phyloP scores from a whole-genome alignment of 805 yeast genomes.

The Clavispora carvajalis region DNA sequence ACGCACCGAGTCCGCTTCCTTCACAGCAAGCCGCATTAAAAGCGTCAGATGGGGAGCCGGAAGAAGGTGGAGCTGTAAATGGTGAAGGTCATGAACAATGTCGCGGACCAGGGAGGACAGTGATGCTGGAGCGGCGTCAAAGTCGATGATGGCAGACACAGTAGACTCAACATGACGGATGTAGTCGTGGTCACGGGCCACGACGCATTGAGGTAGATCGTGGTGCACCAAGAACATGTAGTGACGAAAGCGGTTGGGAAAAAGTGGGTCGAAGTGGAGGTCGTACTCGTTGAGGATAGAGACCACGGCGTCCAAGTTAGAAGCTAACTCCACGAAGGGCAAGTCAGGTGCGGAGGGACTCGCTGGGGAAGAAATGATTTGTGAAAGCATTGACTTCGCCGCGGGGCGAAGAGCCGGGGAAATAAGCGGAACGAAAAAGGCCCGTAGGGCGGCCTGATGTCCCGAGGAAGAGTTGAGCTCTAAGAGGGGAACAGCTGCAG shows the following conservation, averaged over 20 bases:
- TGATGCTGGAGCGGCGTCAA: conserved; percentile 20
- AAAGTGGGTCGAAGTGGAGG: conserved; percentile 18
- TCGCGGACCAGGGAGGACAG: conserved; percentile 17
- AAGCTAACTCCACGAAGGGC: conserved; percentile 7
- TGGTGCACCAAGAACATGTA: conserved; percentile 20
- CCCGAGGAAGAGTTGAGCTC: background rate
- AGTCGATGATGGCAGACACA: conserved; percentile 24
- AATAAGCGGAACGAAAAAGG: background rate
- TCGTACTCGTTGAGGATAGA: conserved; percentile 24
- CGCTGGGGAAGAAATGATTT: too few relatives aligned
- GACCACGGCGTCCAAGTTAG: conserved; percentile 14
- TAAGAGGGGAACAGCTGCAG: background rate
- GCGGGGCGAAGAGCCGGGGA: background rate
- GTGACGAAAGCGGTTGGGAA: conserved; percentile 19
- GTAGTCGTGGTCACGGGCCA: conserved; percentile 17
- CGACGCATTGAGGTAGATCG: conserved; percentile 15
- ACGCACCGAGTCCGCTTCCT: conserved; percentile 9
- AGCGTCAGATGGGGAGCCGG: conserved; percentile 16
- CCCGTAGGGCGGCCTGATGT: background rate
- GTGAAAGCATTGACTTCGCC: background rate
- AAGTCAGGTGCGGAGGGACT: too few relatives aligned
- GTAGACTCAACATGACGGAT: conserved; percentile 16
- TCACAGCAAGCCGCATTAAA: conserved; percentile 26
- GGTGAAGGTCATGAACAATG: conserved; percentile 18
- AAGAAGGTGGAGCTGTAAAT: conserved; percentile 13